Conservation (phyloP, 2,329 filamentous ascomycete species). For the Knoxdaviesia proteae region DNA sequence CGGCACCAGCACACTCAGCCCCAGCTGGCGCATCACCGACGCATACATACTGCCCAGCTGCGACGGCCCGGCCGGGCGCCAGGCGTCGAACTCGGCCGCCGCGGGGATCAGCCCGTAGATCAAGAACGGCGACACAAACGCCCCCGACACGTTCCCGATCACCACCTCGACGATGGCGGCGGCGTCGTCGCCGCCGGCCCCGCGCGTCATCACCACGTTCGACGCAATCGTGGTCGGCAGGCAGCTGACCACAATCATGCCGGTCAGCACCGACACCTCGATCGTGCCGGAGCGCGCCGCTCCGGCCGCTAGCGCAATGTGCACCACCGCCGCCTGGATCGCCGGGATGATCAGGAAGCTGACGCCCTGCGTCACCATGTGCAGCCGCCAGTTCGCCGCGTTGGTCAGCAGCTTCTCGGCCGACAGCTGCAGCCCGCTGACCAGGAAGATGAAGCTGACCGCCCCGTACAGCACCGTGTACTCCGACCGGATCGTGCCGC, state of each 20-base stretch:
- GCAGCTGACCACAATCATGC: constrained; percentile 45
- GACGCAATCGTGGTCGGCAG: constrained; percentile 54
- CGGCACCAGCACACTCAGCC: constrained; percentile 44
- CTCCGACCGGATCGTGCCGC: constrained; percentile 29
- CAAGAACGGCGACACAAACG: constrained; percentile 44
- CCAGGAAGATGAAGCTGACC: constrained; percentile 48
- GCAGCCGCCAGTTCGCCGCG: constrained; percentile 44
- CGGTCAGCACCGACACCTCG: constrained; percentile 42
- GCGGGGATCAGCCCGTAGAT: constrained; percentile 38
- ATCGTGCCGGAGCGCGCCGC: constrained; percentile 31
- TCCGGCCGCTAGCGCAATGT: constrained; percentile 24
- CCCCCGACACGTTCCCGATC: constrained; percentile 46
- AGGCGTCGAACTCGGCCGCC: constrained; percentile 28
- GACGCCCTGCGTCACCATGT: constrained; percentile 44
- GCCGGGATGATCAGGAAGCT: constrained; percentile 47
- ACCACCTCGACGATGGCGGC: constrained; percentile 48
- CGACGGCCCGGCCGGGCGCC: constrained; percentile 30
- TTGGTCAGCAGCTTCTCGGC: constrained; percentile 39
- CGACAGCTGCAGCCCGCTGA: constrained; percentile 49
- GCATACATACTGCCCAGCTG: constrained; percentile 41
- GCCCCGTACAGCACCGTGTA: constrained; percentile 46
- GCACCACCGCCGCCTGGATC: constrained; percentile 31
- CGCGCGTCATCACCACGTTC: constrained; percentile 54
- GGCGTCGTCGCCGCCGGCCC: constrained; percentile 45
- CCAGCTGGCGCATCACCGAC: constrained; percentile 46